A percentile compares a stretch with the other conserved stretches of the same genome.
These are phyloP conservation scores for Rhizoctonia solani DNA, from an alignment of 1,284 basidiomycete genomes.

Conservation along the genomic window DNA sequence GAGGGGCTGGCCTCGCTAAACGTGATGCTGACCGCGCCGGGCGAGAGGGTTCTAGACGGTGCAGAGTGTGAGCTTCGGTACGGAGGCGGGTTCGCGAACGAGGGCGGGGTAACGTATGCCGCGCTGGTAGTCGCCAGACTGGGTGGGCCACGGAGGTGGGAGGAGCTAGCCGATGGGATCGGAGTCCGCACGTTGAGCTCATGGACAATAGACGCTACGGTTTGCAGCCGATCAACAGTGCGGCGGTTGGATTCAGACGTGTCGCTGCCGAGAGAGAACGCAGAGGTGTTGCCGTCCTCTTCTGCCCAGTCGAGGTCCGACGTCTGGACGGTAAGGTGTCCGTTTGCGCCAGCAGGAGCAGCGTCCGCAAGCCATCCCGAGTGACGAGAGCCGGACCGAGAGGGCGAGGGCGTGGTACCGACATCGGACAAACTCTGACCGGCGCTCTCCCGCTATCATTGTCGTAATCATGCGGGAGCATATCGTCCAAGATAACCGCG, in stretches of 20 bases:
- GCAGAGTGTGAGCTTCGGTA: neutral
- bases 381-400: too few relatives aligned
- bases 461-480: constrained; percentile 1
- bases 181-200: constrained; percentile 17
- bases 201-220: constrained; percentile 1
- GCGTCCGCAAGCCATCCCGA: too few relatives aligned
- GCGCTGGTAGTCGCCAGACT: too few relatives aligned
- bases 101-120: neutral
- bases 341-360: too few relatives aligned
- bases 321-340: constrained; percentile 9
- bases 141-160: neutral
- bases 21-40: constrained; percentile 19
- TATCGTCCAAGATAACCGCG: neutral
- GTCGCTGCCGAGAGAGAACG: neutral
- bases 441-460: constrained; percentile 11
- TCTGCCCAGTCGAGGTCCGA: neutral
- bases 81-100: neutral
- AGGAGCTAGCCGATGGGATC: constrained; percentile 7
- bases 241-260: neutral
- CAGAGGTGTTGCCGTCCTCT: neutral
- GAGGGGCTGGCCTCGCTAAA: constrained; percentile 11
- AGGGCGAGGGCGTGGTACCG: constrained; percentile 3
- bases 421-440: constrained; percentile 15
- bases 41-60: neutral
- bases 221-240: constrained; percentile 10